Evolutionary conservation across 23 red algal species (phyloP), one percentile per base, ranked within the genome.

Genomic region (Pyropia haitanensis): DNA sequence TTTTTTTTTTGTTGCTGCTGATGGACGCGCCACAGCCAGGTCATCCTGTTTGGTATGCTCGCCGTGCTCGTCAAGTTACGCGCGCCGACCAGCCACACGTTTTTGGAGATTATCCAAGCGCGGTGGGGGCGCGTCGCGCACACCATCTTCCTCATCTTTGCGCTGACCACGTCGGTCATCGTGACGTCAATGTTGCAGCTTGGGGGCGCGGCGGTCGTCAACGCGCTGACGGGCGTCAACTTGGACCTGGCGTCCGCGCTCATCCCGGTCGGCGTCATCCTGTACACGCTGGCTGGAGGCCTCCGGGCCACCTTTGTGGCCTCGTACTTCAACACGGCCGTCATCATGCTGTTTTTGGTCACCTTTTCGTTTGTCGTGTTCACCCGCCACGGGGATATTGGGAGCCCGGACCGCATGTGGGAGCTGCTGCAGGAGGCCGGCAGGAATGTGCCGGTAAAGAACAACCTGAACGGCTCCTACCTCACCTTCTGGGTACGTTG

Each of bases 251-350:
- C 79, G 14, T 76, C 76, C 56, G 56, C 79, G 26, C 63, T 91
- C 24, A 91, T 91, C 49, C 87, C 87, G 1, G 49, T 91, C 18
- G 87, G 87, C 18, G 87, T 91, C n/a, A 91, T 91, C 74, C 21
- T 91, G 22, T 91, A 83, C 58, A 91, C 87, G 1, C 51, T 91
- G 61, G 87, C 87, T 14, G 87, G 87, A 22, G 87, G 87, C 12
- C 60, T 91, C 2, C 78, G 79, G 59, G 87, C 87, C 4, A 91
- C 87, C 17, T 91, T 91, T 53, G 70, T 91, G 16, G 77, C 87
- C 0, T 76, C 70, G 33, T 91, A 82, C 53, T 81, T 91, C 65
- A 82, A 91, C 53, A 82, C 87, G 17, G 70, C 50, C 28, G 67
- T 82, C 27, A 81, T 91, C 49, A 49, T 83, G 18, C 52, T 91